Evolutionary conservation across 2,329 filamentous ascomycete species (phyloP), one percentile per base, ranked within the genome.

Genomic region (Byssoonygena ceratinophila): DNA sequence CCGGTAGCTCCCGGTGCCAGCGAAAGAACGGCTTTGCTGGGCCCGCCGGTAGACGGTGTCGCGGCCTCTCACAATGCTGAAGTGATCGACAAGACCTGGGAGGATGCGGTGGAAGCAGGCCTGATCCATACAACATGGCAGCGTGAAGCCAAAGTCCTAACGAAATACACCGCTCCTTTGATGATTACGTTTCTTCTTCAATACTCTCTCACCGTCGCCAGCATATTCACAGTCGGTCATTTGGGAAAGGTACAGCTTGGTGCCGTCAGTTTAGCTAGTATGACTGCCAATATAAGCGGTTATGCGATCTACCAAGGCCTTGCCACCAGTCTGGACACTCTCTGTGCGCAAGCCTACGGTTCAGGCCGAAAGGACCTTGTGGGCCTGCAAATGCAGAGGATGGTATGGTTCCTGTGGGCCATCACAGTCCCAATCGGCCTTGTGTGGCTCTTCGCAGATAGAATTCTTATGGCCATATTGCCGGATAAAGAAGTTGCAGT

Each of bases 271-370:
- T 68, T 86, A 57, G 82, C 81, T 4, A 82, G 82, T 61, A 91
- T 91, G 86, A 87, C 84, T 1, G 83, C 83, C 25, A 87, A 82
- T 58, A 90, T 92, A 59, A 85, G 80, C 12, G 87, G 84, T 54
- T 83, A 85, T 61, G 84, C 84, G 0, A 81, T 87, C 14, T 85
- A 87, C 63, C 85, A 89, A 63, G 85, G 89, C n/a, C 76, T 97
- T 12, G 84, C 89, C 0, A 97, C 91, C 3, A 87, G 84, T 58
- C 75, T 97, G 34, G 91, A 97, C 68, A 97, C 91, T 0, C 80
- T 97, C 1, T 96, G 91, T 66, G 81, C 91, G 0, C 91, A 97
- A 68, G 91, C 92, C 0, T 97, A 94, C 64, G 91, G 92, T 1
- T 94, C 87, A 0, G 91, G 91, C 0, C 85, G 85, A 65, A 94